These are phyloP conservation scores for Fusarium sp. DNA, from an alignment of 2,329 filamentous ascomycete genomes.

Conservation along the genomic window DNA sequence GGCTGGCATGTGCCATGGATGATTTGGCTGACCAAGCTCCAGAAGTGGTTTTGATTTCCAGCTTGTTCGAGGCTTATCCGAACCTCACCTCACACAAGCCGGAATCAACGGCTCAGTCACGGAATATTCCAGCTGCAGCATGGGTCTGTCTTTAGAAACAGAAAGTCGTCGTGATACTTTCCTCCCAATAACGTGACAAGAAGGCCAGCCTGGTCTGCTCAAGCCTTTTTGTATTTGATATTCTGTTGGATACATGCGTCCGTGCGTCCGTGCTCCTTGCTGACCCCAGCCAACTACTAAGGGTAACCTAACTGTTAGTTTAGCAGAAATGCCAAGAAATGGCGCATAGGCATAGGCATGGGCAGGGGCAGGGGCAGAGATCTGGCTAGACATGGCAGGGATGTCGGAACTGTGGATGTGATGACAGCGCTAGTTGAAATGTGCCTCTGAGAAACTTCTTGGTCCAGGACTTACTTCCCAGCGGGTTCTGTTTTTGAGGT, in stretches of 20 bases:
- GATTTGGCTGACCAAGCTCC: slow-evolving; percentile 21
- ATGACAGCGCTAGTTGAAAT: background rate
- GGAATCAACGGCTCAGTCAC: background rate
- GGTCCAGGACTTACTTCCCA: background rate
- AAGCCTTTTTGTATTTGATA: slow-evolving; percentile 12
- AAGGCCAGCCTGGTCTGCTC: background rate
- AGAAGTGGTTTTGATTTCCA: background rate
- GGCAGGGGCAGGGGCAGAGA: slow-evolving; percentile 21
- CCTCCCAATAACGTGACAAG: background rate
- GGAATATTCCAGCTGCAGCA: background rate
- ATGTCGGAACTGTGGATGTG: slow-evolving; percentile 32
- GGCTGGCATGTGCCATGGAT: slow-evolving; percentile 27
- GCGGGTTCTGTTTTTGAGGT: background rate
- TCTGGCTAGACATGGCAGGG: slow-evolving; percentile 38
- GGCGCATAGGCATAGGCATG: slow-evolving; percentile 31
- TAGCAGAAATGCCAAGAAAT: slow-evolving; percentile 37
- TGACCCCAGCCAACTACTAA: slow-evolving; percentile 17
- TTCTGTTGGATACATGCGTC: slow-evolving; percentile 1
- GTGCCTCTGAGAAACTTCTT: slow-evolving; percentile 5
- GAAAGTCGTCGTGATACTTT: background rate
- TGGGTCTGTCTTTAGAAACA: background rate
- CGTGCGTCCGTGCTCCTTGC: slow-evolving; percentile 2
- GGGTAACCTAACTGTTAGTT: background rate
- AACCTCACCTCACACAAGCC: background rate
- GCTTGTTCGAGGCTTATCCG: background rate